Evolutionary conservation across 1,139 yeast genomes (phyloP).

Genomic region (Debaryomycetaceae sp.): DNA sequence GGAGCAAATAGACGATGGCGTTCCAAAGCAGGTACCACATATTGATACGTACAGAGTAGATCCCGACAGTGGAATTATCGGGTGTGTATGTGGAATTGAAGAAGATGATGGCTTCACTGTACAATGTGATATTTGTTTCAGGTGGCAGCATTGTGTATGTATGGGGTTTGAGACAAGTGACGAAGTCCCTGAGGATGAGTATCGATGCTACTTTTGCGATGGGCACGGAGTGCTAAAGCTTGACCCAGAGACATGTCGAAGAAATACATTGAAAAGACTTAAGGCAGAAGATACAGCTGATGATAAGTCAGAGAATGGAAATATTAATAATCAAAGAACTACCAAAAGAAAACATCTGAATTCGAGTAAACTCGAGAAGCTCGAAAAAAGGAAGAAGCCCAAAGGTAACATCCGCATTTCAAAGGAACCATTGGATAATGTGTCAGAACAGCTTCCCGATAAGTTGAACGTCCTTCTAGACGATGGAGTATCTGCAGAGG

Average conservation of each 20-base stretch:
- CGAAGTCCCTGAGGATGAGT: conserved; percentile 76
- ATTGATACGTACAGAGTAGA: conserved; percentile 54
- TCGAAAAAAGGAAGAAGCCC: conserved; percentile 6
- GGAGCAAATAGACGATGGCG: conserved; percentile 1
- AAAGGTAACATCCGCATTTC: conserved; percentile 5
- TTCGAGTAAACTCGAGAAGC: conserved; percentile 11
- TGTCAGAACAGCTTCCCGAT: conserved; percentile 22
- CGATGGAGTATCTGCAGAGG: conserved; percentile 44
- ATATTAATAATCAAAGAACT: conserved; percentile 3
- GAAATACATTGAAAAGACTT: conserved; percentile 34
- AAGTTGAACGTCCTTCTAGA: conserved; percentile 37
- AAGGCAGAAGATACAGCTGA: conserved; percentile 19
- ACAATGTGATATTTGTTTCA: conserved; percentile 85
- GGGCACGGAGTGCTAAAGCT: conserved; percentile 50
- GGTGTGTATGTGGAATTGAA: conserved; percentile 84
- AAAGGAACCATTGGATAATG: not conserved
- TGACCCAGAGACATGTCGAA: conserved; percentile 38
- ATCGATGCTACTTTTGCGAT: conserved; percentile 78
- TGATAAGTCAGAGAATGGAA: conserved; percentile 7
- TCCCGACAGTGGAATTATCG: conserved; percentile 79
- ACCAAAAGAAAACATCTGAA: conserved; percentile 29
- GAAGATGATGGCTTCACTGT: conserved; percentile 96
- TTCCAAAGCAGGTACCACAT: conserved; percentile 23
- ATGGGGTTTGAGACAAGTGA: conserved; percentile 71
- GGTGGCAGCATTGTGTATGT: conserved; percentile 95